Base-by-base conservation (phyloP, 108 stramenopile species). In the Phaeodactylum tricornutum region DNA sequence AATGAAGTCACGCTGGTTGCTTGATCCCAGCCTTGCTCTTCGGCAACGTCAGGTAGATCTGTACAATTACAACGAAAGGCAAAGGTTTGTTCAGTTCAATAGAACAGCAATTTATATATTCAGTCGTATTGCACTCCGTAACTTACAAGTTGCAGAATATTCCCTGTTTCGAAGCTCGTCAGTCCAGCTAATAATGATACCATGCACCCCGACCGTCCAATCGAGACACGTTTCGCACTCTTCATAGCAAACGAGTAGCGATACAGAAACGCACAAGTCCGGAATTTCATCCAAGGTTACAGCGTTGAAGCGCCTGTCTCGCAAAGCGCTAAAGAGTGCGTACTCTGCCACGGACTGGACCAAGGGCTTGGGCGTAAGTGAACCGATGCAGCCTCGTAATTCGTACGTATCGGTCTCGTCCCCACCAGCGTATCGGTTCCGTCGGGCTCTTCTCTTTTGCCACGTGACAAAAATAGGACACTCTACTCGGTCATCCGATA, bases 391-490 rank as follows among this genome's bases (percentile, higher is more conserved):
- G 28, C 86, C 86, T 8, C 86, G 79, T 22, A 83, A 47, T 58
- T 76, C 61, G 48, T 59, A 87, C 21, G 45, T 3, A 9, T n/a
- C 19, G 8, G 51, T 14, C 16, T 64, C 42, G 32, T 23, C 7
- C 27, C 4, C 26, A 14, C 15, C 43, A 44, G 33, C 29, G 36
- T 44, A 30, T 46, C 28, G 17, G 6, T 31, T 55, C 29, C 27
- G 59, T 46, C 33, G 64, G 0, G 45, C 47, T 26, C 32, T 42
- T 42, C 60, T 44, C 23, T 75, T 87, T 14, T 83, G 77, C 87
- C 87, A 88, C 0, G 87, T 88, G 24, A 88, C 67, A 52, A 88
- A 88, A 3, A 88, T 42, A 8, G 87, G 87, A 48, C 80, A 77
- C 35, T 75, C 41, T 12, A 69, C 50, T 1, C 41, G 32, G 4